These are phyloP conservation scores for Leccinum subtestaceum DNA, from an alignment of 768 basidiomycete genomes.

Conservation along the genomic window DNA sequence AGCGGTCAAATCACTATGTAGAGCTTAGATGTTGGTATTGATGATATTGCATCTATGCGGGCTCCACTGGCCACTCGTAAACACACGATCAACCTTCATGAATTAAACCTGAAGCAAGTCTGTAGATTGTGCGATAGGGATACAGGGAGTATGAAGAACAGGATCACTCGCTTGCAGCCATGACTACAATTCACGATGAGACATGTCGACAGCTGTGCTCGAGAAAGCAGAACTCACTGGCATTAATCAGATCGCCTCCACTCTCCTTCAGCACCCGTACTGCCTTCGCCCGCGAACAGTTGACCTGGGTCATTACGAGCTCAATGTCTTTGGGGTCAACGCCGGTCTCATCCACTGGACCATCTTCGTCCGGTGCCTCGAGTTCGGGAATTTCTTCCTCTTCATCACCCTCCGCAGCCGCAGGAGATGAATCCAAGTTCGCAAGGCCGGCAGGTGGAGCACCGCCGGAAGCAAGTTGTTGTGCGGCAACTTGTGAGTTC, in stretches of 20 bases:
- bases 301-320: slow-evolving; percentile 86
- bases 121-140: slow-evolving; percentile 26
- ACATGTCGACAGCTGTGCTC: not conserved
- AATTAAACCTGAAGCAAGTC: slow-evolving; percentile 11
- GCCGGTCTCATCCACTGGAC: slow-evolving; percentile 78
- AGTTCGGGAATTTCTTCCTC: slow-evolving; percentile 82
- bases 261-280: slow-evolving; percentile 87
- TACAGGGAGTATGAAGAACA: slow-evolving; percentile 33
- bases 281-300: slow-evolving; percentile 89
- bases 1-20: slow-evolving; percentile 85
- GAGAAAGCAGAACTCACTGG: slow-evolving; percentile 61
- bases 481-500: slow-evolving; percentile 77
- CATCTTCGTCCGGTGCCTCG: slow-evolving; percentile 80
- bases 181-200: slow-evolving; percentile 51
- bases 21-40: slow-evolving; percentile 65
- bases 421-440: slow-evolving; percentile 50
- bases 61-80: slow-evolving; percentile 4
- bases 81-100: not conserved
- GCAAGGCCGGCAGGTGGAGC: slow-evolving; percentile 42
- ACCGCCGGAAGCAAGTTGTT: slow-evolving; percentile 63
- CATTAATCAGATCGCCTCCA: slow-evolving; percentile 93
- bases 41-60: slow-evolving; percentile 19
- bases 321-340: slow-evolving; percentile 95
- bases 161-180: slow-evolving; percentile 86
- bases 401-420: slow-evolving; percentile 53